Conservation (phyloP, 1,284 basidiomycete species). For the Ceraceosorus guamensis region DNA sequence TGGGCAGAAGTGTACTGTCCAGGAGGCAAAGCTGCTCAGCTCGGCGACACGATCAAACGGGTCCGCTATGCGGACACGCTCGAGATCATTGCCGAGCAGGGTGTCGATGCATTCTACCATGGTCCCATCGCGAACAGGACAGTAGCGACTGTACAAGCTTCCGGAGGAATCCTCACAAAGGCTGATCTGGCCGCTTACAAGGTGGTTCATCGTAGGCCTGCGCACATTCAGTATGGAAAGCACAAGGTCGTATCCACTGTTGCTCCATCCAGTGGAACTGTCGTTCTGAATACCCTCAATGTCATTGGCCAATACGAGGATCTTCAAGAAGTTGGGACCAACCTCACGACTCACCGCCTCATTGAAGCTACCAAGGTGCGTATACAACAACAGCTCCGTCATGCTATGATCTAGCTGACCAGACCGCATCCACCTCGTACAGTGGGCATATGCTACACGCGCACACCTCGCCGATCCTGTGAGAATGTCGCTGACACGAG, state of each 20-base stretch:
- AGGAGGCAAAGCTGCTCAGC: slow-evolving; percentile 5
- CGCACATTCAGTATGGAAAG: slow-evolving; percentile 67
- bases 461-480: slow-evolving; percentile 72
- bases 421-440: not conserved
- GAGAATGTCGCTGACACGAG: slow-evolving; percentile 61
- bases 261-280: slow-evolving; percentile 76
- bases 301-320: slow-evolving; percentile 60
- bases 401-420: no score
- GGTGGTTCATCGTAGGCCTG: slow-evolving; percentile 58
- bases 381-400: not conserved
- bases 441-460: slow-evolving; percentile 53
- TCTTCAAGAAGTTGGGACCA: not conserved
- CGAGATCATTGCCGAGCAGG: slow-evolving; percentile 26
- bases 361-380: slow-evolving; percentile 70
- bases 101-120: slow-evolving; percentile 49
- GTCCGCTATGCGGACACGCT: slow-evolving; percentile 33
- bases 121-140: slow-evolving; percentile 70
- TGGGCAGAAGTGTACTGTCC: slow-evolving; percentile 19
- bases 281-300: slow-evolving; percentile 72
- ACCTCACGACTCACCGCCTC: slow-evolving; percentile 55
- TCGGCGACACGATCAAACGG: slow-evolving; percentile 30
- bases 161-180: slow-evolving; percentile 69
- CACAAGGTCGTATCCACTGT: slow-evolving; percentile 72
- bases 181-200: slow-evolving; percentile 65
- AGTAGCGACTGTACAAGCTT: slow-evolving; percentile 58